A percentile compares a stretch with the other conserved stretches of the same genome.
Conservation (phyloP, 139 green algal species). For the Micractinium conductrix region DNA sequence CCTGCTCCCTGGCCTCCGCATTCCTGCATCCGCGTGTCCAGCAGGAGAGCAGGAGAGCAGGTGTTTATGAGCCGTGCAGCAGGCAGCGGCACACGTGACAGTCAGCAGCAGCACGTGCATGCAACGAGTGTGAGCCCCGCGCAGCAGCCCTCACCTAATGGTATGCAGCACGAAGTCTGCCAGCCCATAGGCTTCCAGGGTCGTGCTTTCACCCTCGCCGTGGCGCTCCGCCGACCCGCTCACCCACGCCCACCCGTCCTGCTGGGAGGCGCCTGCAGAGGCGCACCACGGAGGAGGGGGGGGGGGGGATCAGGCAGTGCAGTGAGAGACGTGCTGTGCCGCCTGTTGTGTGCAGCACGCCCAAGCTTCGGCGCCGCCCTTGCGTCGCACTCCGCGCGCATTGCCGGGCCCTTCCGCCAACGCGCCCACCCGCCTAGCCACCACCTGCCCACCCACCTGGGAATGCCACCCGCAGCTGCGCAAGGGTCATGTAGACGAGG, state of each 20-base stretch:
- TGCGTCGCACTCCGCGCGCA: no score
- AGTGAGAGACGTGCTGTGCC: neutral
- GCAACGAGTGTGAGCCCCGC: no score
- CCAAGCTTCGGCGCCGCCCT: no score
- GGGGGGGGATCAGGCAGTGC: no score
- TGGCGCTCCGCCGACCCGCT: neutral
- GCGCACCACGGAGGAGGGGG: no score
- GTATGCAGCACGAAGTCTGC: constrained; percentile 48
- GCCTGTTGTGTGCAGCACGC: no score
- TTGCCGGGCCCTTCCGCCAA: no score
- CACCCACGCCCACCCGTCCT: constrained; percentile 46
- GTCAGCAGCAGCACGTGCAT: neutral
- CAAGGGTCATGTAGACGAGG: constrained; percentile 66
- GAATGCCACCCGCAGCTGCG: constrained; percentile 75
- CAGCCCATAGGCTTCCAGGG: constrained; percentile 45
- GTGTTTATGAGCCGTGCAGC: no score
- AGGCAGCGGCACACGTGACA: neutral
- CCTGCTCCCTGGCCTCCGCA: no score
- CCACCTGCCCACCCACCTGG: constrained; percentile 46
- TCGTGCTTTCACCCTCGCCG: neutral
- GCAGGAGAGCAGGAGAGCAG: neutral
- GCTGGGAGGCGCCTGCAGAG: neutral
- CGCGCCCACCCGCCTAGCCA: neutral
- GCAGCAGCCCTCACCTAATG: constrained; percentile 4
- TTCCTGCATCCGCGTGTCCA: no score